Percentiles rank a stretch among this genome's conserved stretches.
Conservation (phyloP, 768 basidiomycete species). For the Suillus clintonianus region DNA sequence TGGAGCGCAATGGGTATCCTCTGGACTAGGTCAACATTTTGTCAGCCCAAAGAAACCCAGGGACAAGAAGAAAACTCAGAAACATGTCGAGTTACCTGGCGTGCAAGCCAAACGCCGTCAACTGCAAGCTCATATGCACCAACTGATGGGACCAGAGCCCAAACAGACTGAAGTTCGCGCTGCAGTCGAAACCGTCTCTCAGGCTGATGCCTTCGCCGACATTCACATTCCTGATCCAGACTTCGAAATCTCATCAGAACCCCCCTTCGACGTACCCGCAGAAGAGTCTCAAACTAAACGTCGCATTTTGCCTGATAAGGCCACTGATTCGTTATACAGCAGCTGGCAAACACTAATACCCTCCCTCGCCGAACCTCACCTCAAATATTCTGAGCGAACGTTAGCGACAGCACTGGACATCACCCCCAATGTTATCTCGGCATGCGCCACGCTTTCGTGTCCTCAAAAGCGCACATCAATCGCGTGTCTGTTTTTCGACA, state of each 20-base stretch:
- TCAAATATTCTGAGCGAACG: not conserved
- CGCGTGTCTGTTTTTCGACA: conserved; percentile 1
- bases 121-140: not conserved
- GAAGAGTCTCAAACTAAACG: not conserved
- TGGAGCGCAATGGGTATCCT: not conserved
- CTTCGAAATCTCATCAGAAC: not conserved
- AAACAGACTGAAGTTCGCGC: not conserved
- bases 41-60: conserved; percentile 17
- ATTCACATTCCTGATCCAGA: not conserved
- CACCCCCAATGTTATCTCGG: not conserved
- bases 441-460: not conserved
- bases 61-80: conserved; percentile 14
- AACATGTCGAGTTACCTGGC: conserved; percentile 1
- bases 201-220: not conserved
- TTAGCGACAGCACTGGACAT: not conserved
- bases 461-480: not conserved
- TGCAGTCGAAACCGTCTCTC: not conserved
- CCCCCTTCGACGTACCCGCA: not conserved
- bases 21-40: conserved; percentile 22
- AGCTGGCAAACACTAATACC: conserved; percentile 8
- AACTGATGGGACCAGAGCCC: conserved; percentile 1
- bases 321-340: not conserved
- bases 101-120: not conserved
- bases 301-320: not conserved
- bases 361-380: not conserved